Conservation (phyloP, 805 yeast species). For the Teunomyces pallodes region DNA sequence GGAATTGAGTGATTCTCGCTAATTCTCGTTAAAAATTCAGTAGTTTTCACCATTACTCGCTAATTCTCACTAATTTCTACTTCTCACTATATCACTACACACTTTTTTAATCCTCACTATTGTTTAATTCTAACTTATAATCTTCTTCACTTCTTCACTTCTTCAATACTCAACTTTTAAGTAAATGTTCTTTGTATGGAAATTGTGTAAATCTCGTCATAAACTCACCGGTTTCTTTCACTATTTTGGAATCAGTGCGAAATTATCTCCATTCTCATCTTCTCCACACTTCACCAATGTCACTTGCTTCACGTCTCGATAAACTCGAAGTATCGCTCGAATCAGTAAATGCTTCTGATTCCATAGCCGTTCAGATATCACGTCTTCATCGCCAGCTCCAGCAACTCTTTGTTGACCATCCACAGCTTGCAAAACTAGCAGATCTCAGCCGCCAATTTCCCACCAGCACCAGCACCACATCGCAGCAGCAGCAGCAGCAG, state of each 20-base stretch:
- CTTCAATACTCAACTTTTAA: too few relatives aligned
- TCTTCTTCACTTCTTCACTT: too few relatives aligned
- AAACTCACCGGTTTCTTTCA: too few relatives aligned
- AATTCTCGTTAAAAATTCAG: neutral
- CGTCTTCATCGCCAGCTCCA: slow-evolving; percentile 11
- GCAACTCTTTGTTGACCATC: slow-evolving; percentile 13
- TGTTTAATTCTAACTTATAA: too few relatives aligned
- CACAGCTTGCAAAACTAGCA: slow-evolving; percentile 18
- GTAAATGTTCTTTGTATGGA: too few relatives aligned
- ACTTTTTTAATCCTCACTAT: too few relatives aligned
- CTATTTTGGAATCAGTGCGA: too few relatives aligned
- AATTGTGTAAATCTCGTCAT: too few relatives aligned
- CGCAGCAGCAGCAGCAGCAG: neutral
- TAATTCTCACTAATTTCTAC: neutral
- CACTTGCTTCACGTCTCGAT: neutral
- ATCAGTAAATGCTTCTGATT: slow-evolving; percentile 3
- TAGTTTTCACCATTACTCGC: too few relatives aligned
- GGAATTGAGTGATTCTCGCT: neutral
- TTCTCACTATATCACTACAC: neutral
- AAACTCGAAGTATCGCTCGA: slow-evolving; percentile 10
- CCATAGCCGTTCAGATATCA: slow-evolving; percentile 14
- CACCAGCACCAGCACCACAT: neutral
- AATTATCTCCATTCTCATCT: neutral
- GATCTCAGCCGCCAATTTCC: slow-evolving; percentile 9
- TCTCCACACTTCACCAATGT: neutral